Conservation (phyloP, 2,329 filamentous ascomycete species). For the Drechslera avenae region DNA sequence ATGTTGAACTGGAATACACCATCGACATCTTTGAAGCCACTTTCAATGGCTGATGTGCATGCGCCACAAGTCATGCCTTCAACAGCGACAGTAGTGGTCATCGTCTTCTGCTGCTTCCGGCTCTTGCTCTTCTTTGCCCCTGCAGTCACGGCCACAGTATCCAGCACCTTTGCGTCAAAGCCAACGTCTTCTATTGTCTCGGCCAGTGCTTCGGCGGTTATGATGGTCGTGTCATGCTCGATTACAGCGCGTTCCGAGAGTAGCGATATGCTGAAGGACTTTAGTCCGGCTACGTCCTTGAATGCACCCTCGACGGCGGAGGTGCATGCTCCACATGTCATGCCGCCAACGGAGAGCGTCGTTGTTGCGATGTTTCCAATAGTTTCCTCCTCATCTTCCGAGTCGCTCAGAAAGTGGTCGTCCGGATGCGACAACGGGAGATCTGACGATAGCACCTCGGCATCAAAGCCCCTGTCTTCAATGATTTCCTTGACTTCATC, state of each 20-base stretch:
- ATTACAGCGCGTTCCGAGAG: conserved; percentile 85
- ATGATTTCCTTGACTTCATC: conserved; percentile 83
- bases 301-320: conserved; percentile 83
- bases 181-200: conserved; percentile 71
- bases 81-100: conserved; percentile 84
- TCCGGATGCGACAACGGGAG: conserved; percentile 59
- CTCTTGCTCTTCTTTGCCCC: conserved; percentile 42
- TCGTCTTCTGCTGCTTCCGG: conserved; percentile 52
- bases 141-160: conserved; percentile 62
- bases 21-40: conserved; percentile 75
- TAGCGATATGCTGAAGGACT: conserved; percentile 79
- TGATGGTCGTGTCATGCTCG: conserved; percentile 69
- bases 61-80: conserved; percentile 98
- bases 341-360: conserved; percentile 79
- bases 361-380: conserved; percentile 61
- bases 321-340: conserved; percentile 91
- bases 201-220: conserved; percentile 60
- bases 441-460: conserved; percentile 83
- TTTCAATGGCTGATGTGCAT: conserved; percentile 89
- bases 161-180: conserved; percentile 79
- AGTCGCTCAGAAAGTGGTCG: conserved; percentile 45
- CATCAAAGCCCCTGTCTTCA: conserved; percentile 90
- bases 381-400: conserved; percentile 38
- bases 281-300: conserved; percentile 73
- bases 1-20: conserved; percentile 92